These are phyloP conservation scores for Coemansia sp. DNA, from an alignment of 192 early-diverging fungal species.

Conservation along the genomic window DNA sequence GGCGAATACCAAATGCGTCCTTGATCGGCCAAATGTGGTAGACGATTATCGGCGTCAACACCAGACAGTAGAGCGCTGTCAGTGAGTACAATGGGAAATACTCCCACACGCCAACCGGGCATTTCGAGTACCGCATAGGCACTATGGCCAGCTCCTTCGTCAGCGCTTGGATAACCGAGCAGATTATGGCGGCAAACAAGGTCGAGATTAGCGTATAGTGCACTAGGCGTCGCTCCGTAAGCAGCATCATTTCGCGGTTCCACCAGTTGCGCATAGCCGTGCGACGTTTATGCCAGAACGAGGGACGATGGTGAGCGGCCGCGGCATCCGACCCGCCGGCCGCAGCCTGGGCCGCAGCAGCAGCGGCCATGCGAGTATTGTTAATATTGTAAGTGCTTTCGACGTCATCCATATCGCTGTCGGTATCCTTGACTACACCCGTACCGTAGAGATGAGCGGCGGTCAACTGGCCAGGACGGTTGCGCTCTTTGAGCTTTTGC, in stretches of 20 bases:
- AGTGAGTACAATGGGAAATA: conserved; percentile 55
- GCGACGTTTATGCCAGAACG: background rate
- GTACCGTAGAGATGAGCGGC: conserved; percentile 56
- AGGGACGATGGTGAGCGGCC: background rate
- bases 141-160: conserved; percentile 50
- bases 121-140: conserved; percentile 47
- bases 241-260: conserved; percentile 37
- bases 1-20: conserved; percentile 53
- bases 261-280: conserved; percentile 35
- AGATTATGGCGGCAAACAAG: conserved; percentile 40
- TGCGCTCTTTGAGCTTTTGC: conserved; percentile 56
- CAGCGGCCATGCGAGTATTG: background rate
- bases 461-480: conserved; percentile 53
- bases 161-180: conserved; percentile 49
- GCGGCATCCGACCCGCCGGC: background rate
- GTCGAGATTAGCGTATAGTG: conserved; percentile 45
- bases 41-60: conserved; percentile 52
- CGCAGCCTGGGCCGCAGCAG: background rate
- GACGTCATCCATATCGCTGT: conserved; percentile 17
- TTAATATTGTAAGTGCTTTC: conserved; percentile 9
- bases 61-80: conserved; percentile 45
- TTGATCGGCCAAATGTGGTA: conserved; percentile 58
- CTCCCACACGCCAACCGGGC: conserved; percentile 57
- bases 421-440: conserved; percentile 35
- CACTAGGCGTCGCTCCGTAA: conserved; percentile 53